Evolutionary conservation across 768 basidiomycete genomes (phyloP), one percentile per base, ranked within the genome.

Genomic region (Mycena maculata): DNA sequence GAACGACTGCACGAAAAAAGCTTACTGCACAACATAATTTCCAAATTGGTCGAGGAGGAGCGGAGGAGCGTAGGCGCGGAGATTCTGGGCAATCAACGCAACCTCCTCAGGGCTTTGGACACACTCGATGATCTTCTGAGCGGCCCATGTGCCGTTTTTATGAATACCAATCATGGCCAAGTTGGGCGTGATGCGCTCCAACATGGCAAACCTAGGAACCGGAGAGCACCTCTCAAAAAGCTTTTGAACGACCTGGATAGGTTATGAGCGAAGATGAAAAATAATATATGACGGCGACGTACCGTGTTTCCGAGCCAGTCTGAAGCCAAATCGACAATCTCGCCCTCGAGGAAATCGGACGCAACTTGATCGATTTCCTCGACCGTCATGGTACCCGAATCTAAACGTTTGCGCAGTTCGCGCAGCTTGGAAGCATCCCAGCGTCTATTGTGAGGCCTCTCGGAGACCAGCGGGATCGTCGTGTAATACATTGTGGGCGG

Each of bases 111-210:
- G 90, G 33, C 86, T 90, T 62, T 90, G 88, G 47, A 96, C 93
- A 68, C 95, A 97, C 80, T 98, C 96, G 64, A 99, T 99, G 75
- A 98, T 95, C 86, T 98, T 99, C 80, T 99, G 98, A 4, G 96
- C 96, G 3, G 97, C 97, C 98, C 98, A 99, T 1, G 98, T 99
- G 30, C 98, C 98, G 71, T 99, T 99, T 84, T 99, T 99, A 85
- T 99, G 98, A 61, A 97, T 96, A 28, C 98, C 98, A 70, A 99
- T 98, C 89, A 94, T 94, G 25, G 97, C 97, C 42, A 99, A 83
- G 76, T 97, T 93, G 52, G 98, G 98, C 4, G 90, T 87, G 67
- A 99, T 92, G 53, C 96, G 90, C 73, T 99, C 96, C 60, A 99
- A 83, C 93, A 99, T 96, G 18, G 91, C 90, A 68, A 94, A 87